Conservation (phyloP, 2,329 filamentous ascomycete species). For the Ceratocystis cubensis region DNA sequence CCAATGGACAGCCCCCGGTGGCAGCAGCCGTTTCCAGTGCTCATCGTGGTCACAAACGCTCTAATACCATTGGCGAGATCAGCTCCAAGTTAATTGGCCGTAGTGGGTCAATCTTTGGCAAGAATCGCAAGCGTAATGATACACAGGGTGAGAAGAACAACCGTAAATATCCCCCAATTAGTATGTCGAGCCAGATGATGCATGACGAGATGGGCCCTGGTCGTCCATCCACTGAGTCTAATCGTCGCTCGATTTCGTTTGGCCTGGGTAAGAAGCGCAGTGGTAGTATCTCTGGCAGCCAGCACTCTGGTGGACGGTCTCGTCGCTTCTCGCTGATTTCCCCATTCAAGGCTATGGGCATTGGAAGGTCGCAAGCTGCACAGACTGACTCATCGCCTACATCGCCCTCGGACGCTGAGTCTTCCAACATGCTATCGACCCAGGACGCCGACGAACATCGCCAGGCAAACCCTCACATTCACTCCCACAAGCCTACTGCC, state of each 20-base stretch:
- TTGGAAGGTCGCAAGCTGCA: slow-evolving; percentile 33
- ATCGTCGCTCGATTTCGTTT: slow-evolving; percentile 56
- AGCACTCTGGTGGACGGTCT: slow-evolving; percentile 44
- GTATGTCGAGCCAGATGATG: slow-evolving; percentile 54
- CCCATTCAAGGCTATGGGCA: slow-evolving; percentile 45
- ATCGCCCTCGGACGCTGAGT: slow-evolving; percentile 36
- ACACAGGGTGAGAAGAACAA: slow-evolving; percentile 32
- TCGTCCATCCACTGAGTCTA: slow-evolving; percentile 58
- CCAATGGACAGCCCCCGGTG: slow-evolving; percentile 37
- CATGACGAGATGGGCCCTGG: slow-evolving; percentile 39
- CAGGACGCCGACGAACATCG: slow-evolving; percentile 30
- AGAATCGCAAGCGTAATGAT: slow-evolving; percentile 40
- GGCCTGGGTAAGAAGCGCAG: slow-evolving; percentile 58
- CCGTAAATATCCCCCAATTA: slow-evolving; percentile 75
- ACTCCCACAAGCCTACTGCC: slow-evolving; percentile 16
- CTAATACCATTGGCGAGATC: slow-evolving; percentile 66
- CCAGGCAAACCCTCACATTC: slow-evolving; percentile 1
- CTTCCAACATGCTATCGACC: slow-evolving; percentile 42
- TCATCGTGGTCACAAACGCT: slow-evolving; percentile 50
- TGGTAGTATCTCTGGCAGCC: slow-evolving; percentile 49
- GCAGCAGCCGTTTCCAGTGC: neutral
- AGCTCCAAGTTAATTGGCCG: slow-evolving; percentile 76
- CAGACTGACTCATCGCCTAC: slow-evolving; percentile 32
- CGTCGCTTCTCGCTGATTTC: slow-evolving; percentile 62
- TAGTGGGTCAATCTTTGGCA: slow-evolving; percentile 63